These are phyloP conservation scores for Holtermanniella nyarrowii DNA, from an alignment of 768 basidiomycete genomes.

Conservation along the genomic window DNA sequence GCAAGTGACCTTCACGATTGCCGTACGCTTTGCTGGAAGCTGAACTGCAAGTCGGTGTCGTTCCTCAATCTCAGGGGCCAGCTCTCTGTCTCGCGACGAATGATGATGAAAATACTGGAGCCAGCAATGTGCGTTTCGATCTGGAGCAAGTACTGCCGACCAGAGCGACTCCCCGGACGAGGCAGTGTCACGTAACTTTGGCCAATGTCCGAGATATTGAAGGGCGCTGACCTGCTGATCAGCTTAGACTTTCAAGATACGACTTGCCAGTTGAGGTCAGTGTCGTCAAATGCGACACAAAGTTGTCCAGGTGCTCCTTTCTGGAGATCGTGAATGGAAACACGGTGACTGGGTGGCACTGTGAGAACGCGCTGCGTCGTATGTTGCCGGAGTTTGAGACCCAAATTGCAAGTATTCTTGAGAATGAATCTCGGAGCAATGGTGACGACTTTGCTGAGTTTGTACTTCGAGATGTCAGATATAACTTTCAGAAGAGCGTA, in stretches of 20 bases:
- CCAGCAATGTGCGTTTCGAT: slow-evolving; percentile 74
- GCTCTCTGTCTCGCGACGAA: slow-evolving; percentile 54
- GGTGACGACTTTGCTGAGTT: slow-evolving; percentile 85
- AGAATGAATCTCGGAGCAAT: slow-evolving; percentile 82
- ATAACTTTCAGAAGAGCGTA: slow-evolving; percentile 14
- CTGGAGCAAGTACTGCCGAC: slow-evolving; percentile 52
- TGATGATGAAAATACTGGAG: slow-evolving; percentile 75
- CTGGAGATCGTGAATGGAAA: slow-evolving; percentile 55
- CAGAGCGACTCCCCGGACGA: slow-evolving; percentile 19
- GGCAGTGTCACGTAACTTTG: slow-evolving; percentile 38
- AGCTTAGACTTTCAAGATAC: background rate
- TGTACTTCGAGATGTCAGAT: slow-evolving; percentile 49
- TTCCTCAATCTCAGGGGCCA: slow-evolving; percentile 94
- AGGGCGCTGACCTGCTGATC: slow-evolving; percentile 67
- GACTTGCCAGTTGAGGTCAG: slow-evolving; percentile 49
- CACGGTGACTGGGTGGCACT: slow-evolving; percentile 59
- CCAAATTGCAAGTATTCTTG: slow-evolving; percentile 61
- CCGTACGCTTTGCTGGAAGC: slow-evolving; percentile 65
- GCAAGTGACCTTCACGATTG: background rate
- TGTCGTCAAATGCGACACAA: slow-evolving; percentile 74
- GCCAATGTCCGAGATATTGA: slow-evolving; percentile 87
- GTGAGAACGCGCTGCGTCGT: slow-evolving; percentile 51
- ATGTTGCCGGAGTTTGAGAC: slow-evolving; percentile 76
- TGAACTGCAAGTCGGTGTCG: slow-evolving; percentile 60
- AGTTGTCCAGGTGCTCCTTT: slow-evolving; percentile 59